Evolutionary conservation across 495 filamentous ascomycete genomes (phyloP), one percentile per base, ranked within the genome.

Genomic region (Trichocladium antarcticum): DNA sequence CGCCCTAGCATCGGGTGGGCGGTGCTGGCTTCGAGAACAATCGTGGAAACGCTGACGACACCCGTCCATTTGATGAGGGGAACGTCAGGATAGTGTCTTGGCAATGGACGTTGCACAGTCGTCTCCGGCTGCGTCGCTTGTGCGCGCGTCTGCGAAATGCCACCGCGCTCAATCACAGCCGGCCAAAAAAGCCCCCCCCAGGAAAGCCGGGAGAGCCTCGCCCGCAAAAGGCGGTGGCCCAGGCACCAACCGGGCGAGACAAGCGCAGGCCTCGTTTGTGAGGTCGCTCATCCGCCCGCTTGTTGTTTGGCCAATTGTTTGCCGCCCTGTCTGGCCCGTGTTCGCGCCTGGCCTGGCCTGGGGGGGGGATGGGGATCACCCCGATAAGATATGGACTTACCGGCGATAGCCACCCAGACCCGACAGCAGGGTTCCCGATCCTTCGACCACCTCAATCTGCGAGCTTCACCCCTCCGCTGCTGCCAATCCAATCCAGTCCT

Each of bases 371-470:
- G 31, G 19, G 7, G 6, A 14, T 11, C 19, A 36, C n/a, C n/a
- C n/a, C n/a, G 27, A 35, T 31, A 42, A 37, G 41, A 29, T 54
- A 57, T 55, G 46, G 45, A 54, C 49, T 56, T 57, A 49, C 37
- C 58, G 50, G 37, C 5, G 12, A 6, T 10, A 11, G 46, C 50
- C 55, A 54, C 40, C 15, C 31, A 42, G 32, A n/a, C 11, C 36
- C 34, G 21, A 3, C 10, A 46, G 48, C 57, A 59, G 57, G 57
- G 57, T 24, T 59, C 6, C 11, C 32, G 22, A 59, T 59, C 57
- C 57, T 59, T 47, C 46, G 49, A 47, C 49, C 2, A 32, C 53
- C 27, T 46, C 50, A 53, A 55, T 55, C 40, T 51, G 43, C 20
- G 12, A 35, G 32, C 45, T 51, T 32, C 46, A 47, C 22, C 42